A percentile compares a stretch with the other conserved stretches of the same genome.
phyloP scores from a whole-genome alignment of 352 stramenopile species.

The Phytophthora fragariaefolia region DNA sequence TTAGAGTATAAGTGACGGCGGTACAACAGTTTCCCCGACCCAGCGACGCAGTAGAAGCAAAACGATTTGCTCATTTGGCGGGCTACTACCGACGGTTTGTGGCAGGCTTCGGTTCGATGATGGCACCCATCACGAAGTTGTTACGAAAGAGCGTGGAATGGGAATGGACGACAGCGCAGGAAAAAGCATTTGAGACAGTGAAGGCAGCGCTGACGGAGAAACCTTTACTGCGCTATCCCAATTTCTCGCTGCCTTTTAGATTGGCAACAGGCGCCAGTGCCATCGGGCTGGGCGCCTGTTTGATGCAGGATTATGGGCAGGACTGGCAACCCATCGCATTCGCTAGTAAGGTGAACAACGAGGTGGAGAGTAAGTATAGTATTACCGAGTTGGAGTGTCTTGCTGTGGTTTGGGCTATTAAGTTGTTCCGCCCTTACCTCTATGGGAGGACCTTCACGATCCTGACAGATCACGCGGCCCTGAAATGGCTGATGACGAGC shows the following conservation, averaged over 20 bases:
- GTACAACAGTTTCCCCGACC: too few relatives aligned
- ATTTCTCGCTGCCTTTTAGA: too few relatives aligned
- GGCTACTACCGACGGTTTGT: constrained; percentile 5
- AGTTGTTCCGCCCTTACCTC: neutral
- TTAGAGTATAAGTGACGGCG: too few relatives aligned
- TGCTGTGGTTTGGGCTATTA: neutral
- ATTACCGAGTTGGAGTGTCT: neutral
- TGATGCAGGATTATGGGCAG: too few relatives aligned
- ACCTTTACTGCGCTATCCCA: too few relatives aligned
- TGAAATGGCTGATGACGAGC: neutral
- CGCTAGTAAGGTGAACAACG: neutral
- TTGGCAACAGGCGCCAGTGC: too few relatives aligned
- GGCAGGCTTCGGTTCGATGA: neutral
- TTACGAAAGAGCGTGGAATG: neutral
- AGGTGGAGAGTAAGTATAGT: neutral
- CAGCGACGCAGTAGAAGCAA: neutral
- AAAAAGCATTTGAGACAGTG: neutral
- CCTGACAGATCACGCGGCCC: neutral
- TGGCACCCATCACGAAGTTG: constrained; percentile 1
- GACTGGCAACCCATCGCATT: neutral
- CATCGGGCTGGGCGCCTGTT: too few relatives aligned
- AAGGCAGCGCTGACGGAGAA: too few relatives aligned
- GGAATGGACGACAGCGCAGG: neutral
- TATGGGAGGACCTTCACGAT: neutral
- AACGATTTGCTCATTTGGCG: constrained; percentile 2